phyloP scores from a whole-genome alignment of 805 yeast species.

The Wickerhamiella azymoides region DNA sequence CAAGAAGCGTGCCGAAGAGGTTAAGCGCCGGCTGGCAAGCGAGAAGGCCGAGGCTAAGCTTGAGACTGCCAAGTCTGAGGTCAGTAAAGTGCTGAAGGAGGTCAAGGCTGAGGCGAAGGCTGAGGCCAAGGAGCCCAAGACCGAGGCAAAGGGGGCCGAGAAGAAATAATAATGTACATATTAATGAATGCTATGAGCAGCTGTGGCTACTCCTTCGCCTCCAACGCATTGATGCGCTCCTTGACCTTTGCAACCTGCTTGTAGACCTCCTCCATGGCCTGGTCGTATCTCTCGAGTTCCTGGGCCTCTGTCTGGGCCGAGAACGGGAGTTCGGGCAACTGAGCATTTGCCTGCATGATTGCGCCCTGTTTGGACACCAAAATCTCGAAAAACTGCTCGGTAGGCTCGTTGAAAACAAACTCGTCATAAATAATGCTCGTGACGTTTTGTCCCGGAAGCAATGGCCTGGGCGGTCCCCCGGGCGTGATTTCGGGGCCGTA shows the following conservation, averaged over 20 bases:
- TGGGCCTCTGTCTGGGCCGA: slow-evolving; percentile 43
- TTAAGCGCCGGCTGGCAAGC: slow-evolving; percentile 10
- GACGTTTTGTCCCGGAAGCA: slow-evolving; percentile 28
- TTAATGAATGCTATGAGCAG: not conserved
- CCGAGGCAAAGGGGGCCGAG: no score
- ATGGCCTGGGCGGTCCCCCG: slow-evolving; percentile 19
- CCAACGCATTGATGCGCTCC: slow-evolving; percentile 26
- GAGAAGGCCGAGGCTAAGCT: slow-evolving; percentile 17
- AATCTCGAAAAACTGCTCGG: slow-evolving; percentile 70
- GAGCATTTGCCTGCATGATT: slow-evolving; percentile 25
- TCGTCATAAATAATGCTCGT: slow-evolving; percentile 69
- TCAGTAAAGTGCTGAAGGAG: no score
- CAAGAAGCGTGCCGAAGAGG: slow-evolving; percentile 14
- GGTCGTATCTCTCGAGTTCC: slow-evolving; percentile 43
- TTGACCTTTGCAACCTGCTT: slow-evolving; percentile 32
- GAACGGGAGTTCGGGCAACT: slow-evolving; percentile 26
- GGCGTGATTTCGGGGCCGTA: slow-evolving; percentile 32
- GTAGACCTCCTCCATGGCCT: slow-evolving; percentile 33
- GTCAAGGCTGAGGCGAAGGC: not conserved
- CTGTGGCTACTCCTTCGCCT: no score
- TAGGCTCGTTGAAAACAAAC: slow-evolving; percentile 88
- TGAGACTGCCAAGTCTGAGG: not conserved
- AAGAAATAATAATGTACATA: no score
- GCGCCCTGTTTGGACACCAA: slow-evolving; percentile 39
- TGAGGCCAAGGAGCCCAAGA: no score